Evolutionary conservation across 495 filamentous ascomycete species (phyloP).

Genomic region (Xylaria castorea): DNA sequence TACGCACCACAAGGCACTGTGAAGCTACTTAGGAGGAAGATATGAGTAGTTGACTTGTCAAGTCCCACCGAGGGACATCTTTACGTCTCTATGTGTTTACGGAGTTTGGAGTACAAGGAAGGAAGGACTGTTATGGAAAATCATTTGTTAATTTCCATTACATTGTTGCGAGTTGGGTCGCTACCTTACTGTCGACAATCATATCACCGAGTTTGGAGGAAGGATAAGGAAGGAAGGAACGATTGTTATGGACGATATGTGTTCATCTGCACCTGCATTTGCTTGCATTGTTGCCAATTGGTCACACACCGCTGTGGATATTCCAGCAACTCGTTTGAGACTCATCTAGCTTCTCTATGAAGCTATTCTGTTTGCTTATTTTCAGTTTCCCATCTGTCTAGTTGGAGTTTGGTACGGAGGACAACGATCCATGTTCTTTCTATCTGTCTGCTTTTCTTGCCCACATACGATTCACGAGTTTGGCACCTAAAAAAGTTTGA

Average conservation of each 20-base stretch:
- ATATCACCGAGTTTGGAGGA: neutral
- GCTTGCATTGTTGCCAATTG: neutral
- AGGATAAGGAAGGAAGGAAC: neutral
- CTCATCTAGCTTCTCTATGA: neutral
- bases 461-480: neutral
- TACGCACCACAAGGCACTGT: neutral
- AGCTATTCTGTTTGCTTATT: neutral
- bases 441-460: conserved; percentile 9
- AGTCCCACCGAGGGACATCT: neutral
- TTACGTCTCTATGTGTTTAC: neutral
- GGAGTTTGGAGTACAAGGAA: neutral
- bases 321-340: neutral
- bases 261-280: neutral
- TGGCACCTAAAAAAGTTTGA: neutral
- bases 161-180: conserved; percentile 5
- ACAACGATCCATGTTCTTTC: neutral
- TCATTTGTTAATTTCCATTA: neutral
- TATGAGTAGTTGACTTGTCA: neutral
- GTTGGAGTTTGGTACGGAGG: neutral
- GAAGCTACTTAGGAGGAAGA: neutral
- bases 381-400: neutral
- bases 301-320: neutral
- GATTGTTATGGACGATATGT: neutral
- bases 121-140: neutral
- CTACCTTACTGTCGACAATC: neutral